These are phyloP conservation scores for Puccinia novopanici DNA, from an alignment of 1,284 basidiomycete genomes.

Conservation along the genomic window DNA sequence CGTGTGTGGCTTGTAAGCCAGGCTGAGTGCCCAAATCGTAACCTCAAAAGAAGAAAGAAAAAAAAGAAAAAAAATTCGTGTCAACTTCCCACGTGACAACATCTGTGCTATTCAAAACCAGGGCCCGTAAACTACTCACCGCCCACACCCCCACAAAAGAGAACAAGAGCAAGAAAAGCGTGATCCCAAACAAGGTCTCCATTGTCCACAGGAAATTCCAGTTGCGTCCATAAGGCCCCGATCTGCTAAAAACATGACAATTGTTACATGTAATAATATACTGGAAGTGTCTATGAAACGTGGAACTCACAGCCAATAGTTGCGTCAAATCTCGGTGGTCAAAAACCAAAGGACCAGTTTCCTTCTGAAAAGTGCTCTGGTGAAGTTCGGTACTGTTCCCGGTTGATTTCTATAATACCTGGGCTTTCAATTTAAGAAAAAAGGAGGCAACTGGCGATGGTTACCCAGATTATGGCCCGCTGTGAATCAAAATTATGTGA, in stretches of 20 bases:
- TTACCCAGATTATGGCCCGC: too few relatives aligned
- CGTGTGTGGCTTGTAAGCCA: conserved; percentile 85
- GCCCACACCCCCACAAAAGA: conserved; percentile 89
- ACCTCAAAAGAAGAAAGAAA: not conserved
- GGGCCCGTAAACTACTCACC: conserved; percentile 54
- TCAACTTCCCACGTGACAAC: too few relatives aligned
- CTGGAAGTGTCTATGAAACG: too few relatives aligned
- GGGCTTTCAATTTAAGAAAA: conserved; percentile 55
- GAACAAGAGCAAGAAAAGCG: conserved; percentile 71
- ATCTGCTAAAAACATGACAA: conserved; percentile 7
- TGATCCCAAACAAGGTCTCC: conserved; percentile 74
- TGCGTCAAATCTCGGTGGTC: conserved; percentile 79
- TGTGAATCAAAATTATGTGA: too few relatives aligned
- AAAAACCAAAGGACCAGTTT: conserved; percentile 85
- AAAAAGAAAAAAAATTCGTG: too few relatives aligned
- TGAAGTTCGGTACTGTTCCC: conserved; percentile 86
- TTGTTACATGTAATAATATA: too few relatives aligned
- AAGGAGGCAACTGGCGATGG: too few relatives aligned
- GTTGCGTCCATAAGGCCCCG: conserved; percentile 71
- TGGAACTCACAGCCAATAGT: conserved; percentile 92
- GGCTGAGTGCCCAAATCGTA: conserved; percentile 73
- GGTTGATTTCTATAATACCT: conserved; percentile 84
- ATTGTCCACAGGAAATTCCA: conserved; percentile 88
- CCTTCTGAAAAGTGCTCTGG: conserved; percentile 79
- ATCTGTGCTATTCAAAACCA: not conserved